phyloP scores from a whole-genome alignment of 345 rosid genomes.

The Odontarrhena argentea region DNA sequence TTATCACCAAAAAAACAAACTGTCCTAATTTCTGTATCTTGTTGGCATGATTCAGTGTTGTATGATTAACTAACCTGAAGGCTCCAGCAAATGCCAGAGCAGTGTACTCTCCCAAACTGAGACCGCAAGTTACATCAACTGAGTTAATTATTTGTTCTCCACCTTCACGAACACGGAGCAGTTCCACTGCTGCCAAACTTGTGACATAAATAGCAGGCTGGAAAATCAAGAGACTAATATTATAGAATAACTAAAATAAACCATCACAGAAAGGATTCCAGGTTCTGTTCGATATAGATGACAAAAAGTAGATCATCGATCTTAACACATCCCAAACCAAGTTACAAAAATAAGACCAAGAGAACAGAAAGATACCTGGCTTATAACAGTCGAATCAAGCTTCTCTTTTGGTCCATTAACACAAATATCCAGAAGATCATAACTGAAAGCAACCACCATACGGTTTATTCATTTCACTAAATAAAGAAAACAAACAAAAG shows the following conservation, averaged over 20 bases:
- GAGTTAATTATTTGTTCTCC: constrained; percentile 89
- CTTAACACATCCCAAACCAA: neutral
- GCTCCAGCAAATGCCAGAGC: constrained; percentile 97
- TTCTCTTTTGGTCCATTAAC: constrained; percentile 91
- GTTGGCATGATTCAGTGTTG: neutral
- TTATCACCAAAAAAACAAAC: neutral
- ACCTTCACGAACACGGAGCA: constrained; percentile 81
- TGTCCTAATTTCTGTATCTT: neutral
- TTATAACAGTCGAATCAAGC: constrained; percentile 88
- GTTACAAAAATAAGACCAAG: neutral
- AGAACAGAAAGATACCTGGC: constrained; percentile 65
- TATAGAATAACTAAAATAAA: constrained; percentile 1
- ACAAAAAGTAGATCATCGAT: neutral
- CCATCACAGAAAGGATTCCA: too few species aligned
- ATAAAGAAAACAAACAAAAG: constrained; percentile 17
- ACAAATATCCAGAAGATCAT: constrained; percentile 93
- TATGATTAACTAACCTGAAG: constrained; percentile 62
- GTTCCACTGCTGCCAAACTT: constrained; percentile 95
- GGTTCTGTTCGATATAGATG: neutral
- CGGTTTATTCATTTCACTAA: neutral
- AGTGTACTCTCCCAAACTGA: constrained; percentile 97
- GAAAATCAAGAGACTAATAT: constrained; percentile 18
- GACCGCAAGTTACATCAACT: constrained; percentile 92
- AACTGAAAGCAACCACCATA: constrained; percentile 51
- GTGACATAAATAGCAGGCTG: constrained; percentile 99